Percentiles rank a stretch among this genome's conserved stretches.
Conservation (phyloP, 352 stramenopile species). For the Peronosclerospora sorghi region DNA sequence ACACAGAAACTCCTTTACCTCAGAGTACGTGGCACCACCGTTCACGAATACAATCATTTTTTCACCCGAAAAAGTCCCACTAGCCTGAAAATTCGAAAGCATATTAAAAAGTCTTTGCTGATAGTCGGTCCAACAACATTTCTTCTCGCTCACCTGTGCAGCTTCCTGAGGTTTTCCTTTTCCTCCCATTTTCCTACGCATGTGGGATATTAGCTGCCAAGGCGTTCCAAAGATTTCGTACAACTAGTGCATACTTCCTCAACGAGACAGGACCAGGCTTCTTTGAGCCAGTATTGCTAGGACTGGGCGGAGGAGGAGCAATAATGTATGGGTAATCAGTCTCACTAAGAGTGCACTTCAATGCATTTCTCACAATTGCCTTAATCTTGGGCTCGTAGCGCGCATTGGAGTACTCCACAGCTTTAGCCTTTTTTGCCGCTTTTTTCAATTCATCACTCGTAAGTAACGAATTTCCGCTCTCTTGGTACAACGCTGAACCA, state of each 20-base stretch:
- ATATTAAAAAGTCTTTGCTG: not conserved
- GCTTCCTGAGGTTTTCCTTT: conserved; percentile 19
- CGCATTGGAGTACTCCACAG: conserved; percentile 68
- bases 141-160: conserved; percentile 2
- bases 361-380: conserved; percentile 34
- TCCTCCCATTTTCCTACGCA: conserved; percentile 25
- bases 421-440: conserved; percentile 45
- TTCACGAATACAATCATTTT: conserved; percentile 93
- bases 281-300: conserved; percentile 28
- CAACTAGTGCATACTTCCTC: conserved; percentile 41
- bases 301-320: conserved; percentile 38
- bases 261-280: conserved; percentile 53
- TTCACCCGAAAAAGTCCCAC: conserved; percentile 53
- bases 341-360: conserved; percentile 54
- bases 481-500: conserved; percentile 42
- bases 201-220: conserved; percentile 1
- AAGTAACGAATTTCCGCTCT: conserved; percentile 47
- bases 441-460: conserved; percentile 55
- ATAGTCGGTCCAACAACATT: not conserved
- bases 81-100: conserved; percentile 23
- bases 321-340: conserved; percentile 79
- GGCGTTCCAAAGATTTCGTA: not conserved
- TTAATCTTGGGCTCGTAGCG: conserved; percentile 74
- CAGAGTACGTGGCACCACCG: conserved; percentile 89
- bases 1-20: conserved; percentile 42